Evolutionary conservation across 352 stramenopile species (phyloP).

Genomic region (Globisporangium cederbergense): DNA sequence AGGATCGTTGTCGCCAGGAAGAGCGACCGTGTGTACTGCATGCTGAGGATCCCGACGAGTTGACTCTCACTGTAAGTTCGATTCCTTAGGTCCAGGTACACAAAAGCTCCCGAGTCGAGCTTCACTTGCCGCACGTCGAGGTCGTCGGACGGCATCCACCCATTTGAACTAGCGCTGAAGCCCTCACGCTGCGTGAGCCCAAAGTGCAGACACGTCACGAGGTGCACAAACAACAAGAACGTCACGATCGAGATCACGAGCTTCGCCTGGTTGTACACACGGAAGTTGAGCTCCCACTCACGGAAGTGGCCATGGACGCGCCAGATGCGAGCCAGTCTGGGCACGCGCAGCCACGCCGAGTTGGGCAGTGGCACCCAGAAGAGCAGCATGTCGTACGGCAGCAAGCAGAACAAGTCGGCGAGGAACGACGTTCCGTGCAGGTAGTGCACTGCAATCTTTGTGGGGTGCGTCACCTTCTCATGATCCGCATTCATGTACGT

Average conservation of each 20-base stretch:
- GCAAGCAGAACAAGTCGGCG: constrained; percentile 34
- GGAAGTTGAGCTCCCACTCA: constrained; percentile 32
- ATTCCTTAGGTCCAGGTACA: constrained; percentile 17
- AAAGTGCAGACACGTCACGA: constrained; percentile 31
- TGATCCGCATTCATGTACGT: constrained; percentile 20
- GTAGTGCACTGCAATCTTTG: constrained; percentile 29
- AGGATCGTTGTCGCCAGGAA: constrained; percentile 26
- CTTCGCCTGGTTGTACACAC: constrained; percentile 10
- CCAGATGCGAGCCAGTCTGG: constrained; percentile 23
- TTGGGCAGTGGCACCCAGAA: not conserved
- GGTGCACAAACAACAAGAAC: constrained; percentile 27
- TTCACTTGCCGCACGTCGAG: constrained; percentile 16
- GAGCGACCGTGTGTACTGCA: constrained; percentile 26
- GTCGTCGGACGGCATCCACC: constrained; percentile 26
- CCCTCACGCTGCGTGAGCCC: constrained; percentile 32
- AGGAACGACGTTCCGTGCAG: constrained; percentile 19
- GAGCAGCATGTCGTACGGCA: constrained; percentile 39
- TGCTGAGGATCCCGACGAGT: constrained; percentile 16
- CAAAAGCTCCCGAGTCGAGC: constrained; percentile 8
- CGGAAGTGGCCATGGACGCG: constrained; percentile 25
- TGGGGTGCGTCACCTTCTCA: constrained; percentile 26
- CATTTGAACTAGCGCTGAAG: constrained; percentile 20
- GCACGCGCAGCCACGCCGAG: constrained; percentile 3
- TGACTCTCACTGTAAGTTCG: constrained; percentile 12
- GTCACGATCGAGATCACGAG: constrained; percentile 11